These are phyloP conservation scores for Saccharomycopsis olivae DNA, from an alignment of 805 yeast species.

Conservation along the genomic window DNA sequence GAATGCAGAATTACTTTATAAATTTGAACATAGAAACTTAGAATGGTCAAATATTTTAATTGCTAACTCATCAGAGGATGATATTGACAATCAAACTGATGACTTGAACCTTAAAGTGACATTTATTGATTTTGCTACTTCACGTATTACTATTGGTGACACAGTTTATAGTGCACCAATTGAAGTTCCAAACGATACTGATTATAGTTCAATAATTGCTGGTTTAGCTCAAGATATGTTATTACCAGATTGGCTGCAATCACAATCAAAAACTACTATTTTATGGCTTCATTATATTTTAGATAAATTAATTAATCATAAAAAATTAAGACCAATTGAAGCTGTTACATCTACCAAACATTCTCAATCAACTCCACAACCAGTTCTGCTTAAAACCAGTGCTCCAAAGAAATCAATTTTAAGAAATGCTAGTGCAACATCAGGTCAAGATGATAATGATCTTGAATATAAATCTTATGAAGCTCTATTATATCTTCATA, in stretches of 20 bases:
- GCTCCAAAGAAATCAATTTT: slow-evolving; percentile 5
- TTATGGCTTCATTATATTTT: slow-evolving; percentile 57
- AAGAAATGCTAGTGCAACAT: slow-evolving; percentile 20
- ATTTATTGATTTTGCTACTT: slow-evolving; percentile 47
- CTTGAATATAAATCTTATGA: slow-evolving; percentile 14
- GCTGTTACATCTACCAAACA: not conserved
- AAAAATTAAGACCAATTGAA: slow-evolving; percentile 19
- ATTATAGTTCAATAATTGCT: not conserved
- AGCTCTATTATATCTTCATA: slow-evolving; percentile 23
- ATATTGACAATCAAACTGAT: not conserved
- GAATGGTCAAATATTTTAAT: slow-evolving; percentile 57
- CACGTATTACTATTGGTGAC: slow-evolving; percentile 29
- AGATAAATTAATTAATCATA: slow-evolving; percentile 36
- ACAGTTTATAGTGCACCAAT: slow-evolving; percentile 23
- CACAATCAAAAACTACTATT: slow-evolving; percentile 41
- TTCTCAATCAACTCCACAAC: not conserved
- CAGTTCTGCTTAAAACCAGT: not conserved
- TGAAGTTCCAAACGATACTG: not conserved
- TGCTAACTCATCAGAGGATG: slow-evolving; percentile 2
- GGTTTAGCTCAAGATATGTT: not conserved
- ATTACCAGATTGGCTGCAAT: slow-evolving; percentile 21
- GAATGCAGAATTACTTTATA: slow-evolving; percentile 38
- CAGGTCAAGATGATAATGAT: slow-evolving; percentile 20
- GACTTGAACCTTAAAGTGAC: slow-evolving; percentile 28
- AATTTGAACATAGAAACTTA: slow-evolving; percentile 64